Conservation (phyloP, 208 protist genomes). For the Trypanosoma scelopori region DNA sequence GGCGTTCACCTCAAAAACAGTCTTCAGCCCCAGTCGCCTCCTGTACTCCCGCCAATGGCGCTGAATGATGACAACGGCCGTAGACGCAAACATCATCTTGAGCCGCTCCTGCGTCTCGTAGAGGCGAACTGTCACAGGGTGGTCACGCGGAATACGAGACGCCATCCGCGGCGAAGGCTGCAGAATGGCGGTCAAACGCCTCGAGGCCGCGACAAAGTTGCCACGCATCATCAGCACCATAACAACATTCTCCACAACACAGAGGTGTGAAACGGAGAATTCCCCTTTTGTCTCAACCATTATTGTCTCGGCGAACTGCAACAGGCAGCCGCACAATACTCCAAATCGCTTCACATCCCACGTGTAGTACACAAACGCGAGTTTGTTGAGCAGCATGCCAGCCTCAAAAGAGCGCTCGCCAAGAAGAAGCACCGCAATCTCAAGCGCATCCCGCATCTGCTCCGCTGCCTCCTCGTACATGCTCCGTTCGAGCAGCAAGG, state of each 20-base stretch:
- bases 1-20: slow-evolving; percentile 43
- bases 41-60: slow-evolving; percentile 47
- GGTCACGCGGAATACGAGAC: slow-evolving; percentile 39
- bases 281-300: slow-evolving; percentile 35
- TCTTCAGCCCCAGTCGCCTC: slow-evolving; percentile 28
- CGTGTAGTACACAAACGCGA: slow-evolving; percentile 56
- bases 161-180: not conserved
- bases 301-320: slow-evolving; percentile 50
- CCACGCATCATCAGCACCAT: slow-evolving; percentile 46
- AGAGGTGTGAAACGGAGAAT: slow-evolving; percentile 47
- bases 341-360: slow-evolving; percentile 50
- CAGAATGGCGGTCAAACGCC: slow-evolving; percentile 31
- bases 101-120: slow-evolving; percentile 34
- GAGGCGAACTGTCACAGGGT: slow-evolving; percentile 43
- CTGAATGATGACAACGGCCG: slow-evolving; percentile 50
- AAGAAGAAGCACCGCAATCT: slow-evolving; percentile 38
- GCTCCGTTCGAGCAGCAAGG: slow-evolving; percentile 39
- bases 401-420: slow-evolving; percentile 35
- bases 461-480: slow-evolving; percentile 36
- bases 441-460: slow-evolving; percentile 48
- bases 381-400: slow-evolving; percentile 49
- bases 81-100: slow-evolving; percentile 27
- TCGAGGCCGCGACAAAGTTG: slow-evolving; percentile 47
- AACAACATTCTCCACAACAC: slow-evolving; percentile 51
- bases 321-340: slow-evolving; percentile 48